Percentiles rank a stretch among this genome's conserved stretches.
Evolutionary conservation across 1,139 yeast genomes (phyloP).

Genomic region (Pichia sp.): DNA sequence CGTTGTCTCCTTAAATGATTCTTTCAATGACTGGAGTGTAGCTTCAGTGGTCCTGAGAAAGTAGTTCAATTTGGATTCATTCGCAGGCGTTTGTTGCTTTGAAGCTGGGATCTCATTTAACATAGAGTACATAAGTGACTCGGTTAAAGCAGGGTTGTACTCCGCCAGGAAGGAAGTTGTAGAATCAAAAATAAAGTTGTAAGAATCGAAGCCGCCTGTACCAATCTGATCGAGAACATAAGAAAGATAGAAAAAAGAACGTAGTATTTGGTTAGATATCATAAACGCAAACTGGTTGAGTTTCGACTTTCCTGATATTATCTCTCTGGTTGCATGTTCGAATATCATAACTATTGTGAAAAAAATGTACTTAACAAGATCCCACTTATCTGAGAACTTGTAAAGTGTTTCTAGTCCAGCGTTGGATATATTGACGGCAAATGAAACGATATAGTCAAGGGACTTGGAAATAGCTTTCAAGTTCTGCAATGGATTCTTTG

Average conservation of each 20-base stretch:
- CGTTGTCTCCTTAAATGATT: slow-evolving; percentile 3
- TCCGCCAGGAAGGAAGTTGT: slow-evolving; percentile 45
- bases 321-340: slow-evolving; percentile 19
- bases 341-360: slow-evolving; percentile 27
- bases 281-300: slow-evolving; percentile 5
- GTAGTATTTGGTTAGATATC: slow-evolving; percentile 28
- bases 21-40: slow-evolving; percentile 31
- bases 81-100: slow-evolving; percentile 33
- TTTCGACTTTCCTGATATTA: neutral
- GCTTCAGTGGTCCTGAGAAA: slow-evolving; percentile 58
- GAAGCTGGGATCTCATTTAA: slow-evolving; percentile 36
- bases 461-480: slow-evolving; percentile 2
- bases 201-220: slow-evolving; percentile 65
- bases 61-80: slow-evolving; percentile 50
- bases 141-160: slow-evolving; percentile 33
- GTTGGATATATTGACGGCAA: slow-evolving; percentile 8
- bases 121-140: slow-evolving; percentile 38
- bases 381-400: slow-evolving; percentile 20
- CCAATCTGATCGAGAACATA: slow-evolving; percentile 59
- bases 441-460: slow-evolving; percentile 4
- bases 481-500: neutral
- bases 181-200: slow-evolving; percentile 58
- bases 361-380: slow-evolving; percentile 22
- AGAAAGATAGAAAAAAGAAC: slow-evolving; percentile 48
- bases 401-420: neutral